These are phyloP conservation scores for Boletus vinaceobasis DNA, from an alignment of 768 basidiomycete genomes.

Conservation along the genomic window DNA sequence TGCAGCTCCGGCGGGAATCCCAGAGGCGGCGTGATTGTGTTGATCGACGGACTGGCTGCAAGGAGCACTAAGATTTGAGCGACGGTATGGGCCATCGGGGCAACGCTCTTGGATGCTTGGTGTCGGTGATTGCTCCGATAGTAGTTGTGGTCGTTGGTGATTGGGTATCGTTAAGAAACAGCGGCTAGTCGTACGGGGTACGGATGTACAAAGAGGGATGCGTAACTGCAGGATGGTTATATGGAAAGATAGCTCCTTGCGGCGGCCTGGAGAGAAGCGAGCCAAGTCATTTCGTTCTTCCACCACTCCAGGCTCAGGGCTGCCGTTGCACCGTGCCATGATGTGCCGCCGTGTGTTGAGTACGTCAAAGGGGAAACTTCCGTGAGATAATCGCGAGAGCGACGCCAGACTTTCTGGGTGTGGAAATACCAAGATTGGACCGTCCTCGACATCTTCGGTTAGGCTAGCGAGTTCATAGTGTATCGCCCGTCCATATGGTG, in stretches of 20 bases:
- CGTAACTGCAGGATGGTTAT: not conserved
- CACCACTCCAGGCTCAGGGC: not conserved
- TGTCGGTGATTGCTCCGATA: not conserved
- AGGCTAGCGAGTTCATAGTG: not conserved
- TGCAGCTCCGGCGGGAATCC: slow-evolving; percentile 11
- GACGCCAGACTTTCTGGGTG: not conserved
- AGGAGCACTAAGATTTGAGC: not conserved
- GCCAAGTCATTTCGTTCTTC: not conserved
- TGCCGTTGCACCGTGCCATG: too few relatives aligned
- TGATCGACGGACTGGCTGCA: not conserved
- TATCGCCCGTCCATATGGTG: not conserved
- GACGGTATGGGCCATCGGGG: not conserved
- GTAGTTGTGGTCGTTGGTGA: not conserved
- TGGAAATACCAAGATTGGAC: not conserved
- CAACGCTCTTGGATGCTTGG: not conserved
- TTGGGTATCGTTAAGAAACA: not conserved
- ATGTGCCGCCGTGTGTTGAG: not conserved
- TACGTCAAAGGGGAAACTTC: not conserved
- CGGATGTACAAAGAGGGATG: not conserved
- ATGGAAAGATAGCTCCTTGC: not conserved
- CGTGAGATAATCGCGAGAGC: not conserved
- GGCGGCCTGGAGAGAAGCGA: not conserved
- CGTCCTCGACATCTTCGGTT: not conserved
- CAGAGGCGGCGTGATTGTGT: slow-evolving; percentile 4
- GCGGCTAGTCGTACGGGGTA: not conserved